Evolutionary conservation across 345 rosid species (phyloP), one percentile per base, ranked within the genome.

Genomic region (Ailanthus altissimus): DNA sequence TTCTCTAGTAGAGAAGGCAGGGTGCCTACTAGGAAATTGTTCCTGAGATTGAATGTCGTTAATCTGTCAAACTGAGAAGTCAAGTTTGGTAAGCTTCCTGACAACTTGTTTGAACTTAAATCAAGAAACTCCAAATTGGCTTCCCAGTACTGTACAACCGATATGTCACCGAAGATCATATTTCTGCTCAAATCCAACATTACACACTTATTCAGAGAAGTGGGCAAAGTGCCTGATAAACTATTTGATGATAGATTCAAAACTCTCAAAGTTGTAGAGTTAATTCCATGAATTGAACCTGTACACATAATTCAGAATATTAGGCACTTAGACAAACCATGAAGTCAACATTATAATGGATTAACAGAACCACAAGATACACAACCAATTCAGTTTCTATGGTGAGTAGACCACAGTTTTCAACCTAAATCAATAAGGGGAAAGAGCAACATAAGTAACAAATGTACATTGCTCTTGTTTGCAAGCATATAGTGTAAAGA

Each of bases 221-320:
- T 51, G 0, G 97, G 98, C 82, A 94, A 88, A 36, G 84, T 60
- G n/a, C 97, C 95, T 11, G 95, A 88, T 63, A 94, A 70, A 46
- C 75, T 84, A 79, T 94, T 94, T 42, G 91, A 88, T 0, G 98
- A 93, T 71, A 94, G 95, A 82, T 91, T 93, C 85, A 94, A 82
- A 81, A 85, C 32, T 67, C 77, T 84, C 85, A 94, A 77, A 10
- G 88, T 88, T 50, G 92, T 83, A 69, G 98, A 90, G 66, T 85
- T 90, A 83, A 90, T 83, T 62, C 45, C 84, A 68, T 49, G 83
- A 70, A 93, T 81, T 58, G 88, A 85, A 81, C 94, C 99, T 95
- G 98, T 70, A 81, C 40, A 76, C 43, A 67, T 43, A 80, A 67
- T 73, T 51, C 58, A 66, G 66, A 80, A 73, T 56, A 50, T 47